Evolutionary conservation across 1,284 basidiomycete species (phyloP), one percentile per base, ranked within the genome.

Genomic region (Melampsora larici-populina): DNA sequence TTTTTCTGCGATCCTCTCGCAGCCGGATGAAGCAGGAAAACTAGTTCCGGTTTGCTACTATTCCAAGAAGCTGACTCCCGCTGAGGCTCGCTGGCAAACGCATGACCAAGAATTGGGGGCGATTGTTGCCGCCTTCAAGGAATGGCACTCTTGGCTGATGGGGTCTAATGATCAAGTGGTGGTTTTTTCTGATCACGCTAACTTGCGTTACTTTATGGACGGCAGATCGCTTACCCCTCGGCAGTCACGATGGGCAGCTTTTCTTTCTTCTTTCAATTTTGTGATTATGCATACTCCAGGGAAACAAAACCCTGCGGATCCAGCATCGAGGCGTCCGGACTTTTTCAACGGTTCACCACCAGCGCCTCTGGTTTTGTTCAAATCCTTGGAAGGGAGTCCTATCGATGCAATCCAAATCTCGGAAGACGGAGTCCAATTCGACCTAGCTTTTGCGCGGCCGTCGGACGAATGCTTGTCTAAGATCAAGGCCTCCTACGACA

Each of bases 1-100:
- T n/a, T 21, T 79, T 3, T 40, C 78, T n/a, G 79, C 51, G 2
- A 72, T 80, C 24, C n/a, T 80, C 13, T 21, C 24, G 1, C 79
- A 80, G 43, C 68, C 76, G 4, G 63, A 78, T 49, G 18, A 31
- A 21, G 51, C 66, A 24, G 66, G 76, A 15, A 1, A 66, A 5
- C 33, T 78, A 6, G 71, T 69, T 24, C 79, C 79, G 31, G 69
- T 79, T 15, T 36, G 26, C n/a, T 79, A 48, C 63, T 33, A 55
- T 48, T 79, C 78, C 0, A 29, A 55, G 11, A 79, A 79, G 49
- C 70, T 79, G 7, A 46, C 71, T 48, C 36, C 67, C 51, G 63
- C 33, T 1, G 72, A 79, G 49, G 2, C 43, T 63, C 11, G 71
- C 1, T 71, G 69, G 69, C 49, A 71, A 51, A 31, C 36, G 1